Percentiles rank a stretch among this genome's conserved stretches.
Evolutionary conservation across 2,329 filamentous ascomycete genomes (phyloP).

Genomic region (Remersonia thermophila): DNA sequence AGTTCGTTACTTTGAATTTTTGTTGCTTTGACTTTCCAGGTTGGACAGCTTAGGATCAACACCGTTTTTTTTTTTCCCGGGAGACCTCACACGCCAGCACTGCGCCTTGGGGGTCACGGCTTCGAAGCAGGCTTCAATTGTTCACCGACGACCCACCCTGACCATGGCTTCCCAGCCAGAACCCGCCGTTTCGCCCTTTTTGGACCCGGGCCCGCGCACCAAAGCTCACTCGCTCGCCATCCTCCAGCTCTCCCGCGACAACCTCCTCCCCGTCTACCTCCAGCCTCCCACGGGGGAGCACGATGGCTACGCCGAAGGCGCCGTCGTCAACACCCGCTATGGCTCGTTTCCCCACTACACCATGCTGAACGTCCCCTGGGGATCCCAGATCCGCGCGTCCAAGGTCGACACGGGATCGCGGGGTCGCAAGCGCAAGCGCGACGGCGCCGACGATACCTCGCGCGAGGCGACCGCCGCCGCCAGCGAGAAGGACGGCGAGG

Average conservation of each 20-base stretch:
- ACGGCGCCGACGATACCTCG: conserved; percentile 28
- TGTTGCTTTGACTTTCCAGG: too few relatives aligned
- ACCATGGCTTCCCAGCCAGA: conserved; percentile 9
- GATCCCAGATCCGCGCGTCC: conserved; percentile 80
- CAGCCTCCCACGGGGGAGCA: conserved; percentile 48
- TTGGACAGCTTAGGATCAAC: too few relatives aligned
- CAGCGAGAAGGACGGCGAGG: conserved; percentile 22
- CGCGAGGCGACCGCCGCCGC: conserved; percentile 19
- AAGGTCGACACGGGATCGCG: conserved; percentile 85
- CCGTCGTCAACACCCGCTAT: conserved; percentile 82
- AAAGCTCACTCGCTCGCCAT: conserved; percentile 60
- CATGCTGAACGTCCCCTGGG: conserved; percentile 70
- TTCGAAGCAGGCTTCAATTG: too few relatives aligned
- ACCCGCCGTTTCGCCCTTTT: conserved; percentile 53
- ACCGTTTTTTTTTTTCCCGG: too few relatives aligned
- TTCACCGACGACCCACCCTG: too few relatives aligned
- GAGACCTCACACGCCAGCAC: too few relatives aligned
- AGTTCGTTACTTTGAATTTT: too few relatives aligned
- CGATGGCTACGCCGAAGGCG: conserved; percentile 63
- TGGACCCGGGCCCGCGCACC: conserved; percentile 55
- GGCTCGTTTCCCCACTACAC: conserved; percentile 80
- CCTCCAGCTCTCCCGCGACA: conserved; percentile 79
- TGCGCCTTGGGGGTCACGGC: too few relatives aligned
- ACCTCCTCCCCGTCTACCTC: conserved; percentile 64
- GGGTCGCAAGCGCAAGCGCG: conserved; percentile 53